Conservation (phyloP, 2,329 filamentous ascomycete genomes). For the Monosporascus sp. region DNA sequence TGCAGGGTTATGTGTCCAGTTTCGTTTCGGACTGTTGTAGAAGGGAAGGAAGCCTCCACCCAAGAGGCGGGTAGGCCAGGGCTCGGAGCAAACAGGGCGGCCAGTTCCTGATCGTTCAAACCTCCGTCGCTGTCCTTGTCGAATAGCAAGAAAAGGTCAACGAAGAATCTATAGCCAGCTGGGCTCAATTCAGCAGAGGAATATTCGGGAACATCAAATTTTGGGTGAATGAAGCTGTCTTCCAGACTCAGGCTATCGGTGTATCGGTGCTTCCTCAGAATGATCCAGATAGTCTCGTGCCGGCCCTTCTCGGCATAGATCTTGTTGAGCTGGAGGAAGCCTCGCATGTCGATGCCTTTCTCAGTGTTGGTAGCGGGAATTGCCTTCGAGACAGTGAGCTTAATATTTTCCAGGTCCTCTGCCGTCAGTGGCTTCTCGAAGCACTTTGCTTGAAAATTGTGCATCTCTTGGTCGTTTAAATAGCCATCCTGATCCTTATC, state of each 20-base stretch:
- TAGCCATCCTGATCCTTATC: conserved; percentile 95
- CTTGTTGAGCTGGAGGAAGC: conserved; percentile 88
- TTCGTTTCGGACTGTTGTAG: conserved; percentile 91
- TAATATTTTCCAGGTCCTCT: conserved; percentile 87
- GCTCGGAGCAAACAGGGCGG: conserved; percentile 85
- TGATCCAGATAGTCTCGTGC: conserved; percentile 98
- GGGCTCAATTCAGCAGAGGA: conserved; percentile 92
- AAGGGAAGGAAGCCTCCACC: conserved; percentile 84
- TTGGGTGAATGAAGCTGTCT: conserved; percentile 86
- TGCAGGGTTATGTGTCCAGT: conserved; percentile 92
- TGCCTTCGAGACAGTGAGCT: conserved; percentile 71
- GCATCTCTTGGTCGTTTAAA: conserved; percentile 83
- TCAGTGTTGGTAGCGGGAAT: conserved; percentile 57
- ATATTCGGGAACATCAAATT: conserved; percentile 88
- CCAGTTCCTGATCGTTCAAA: conserved; percentile 77
- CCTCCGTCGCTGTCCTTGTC: conserved; percentile 98
- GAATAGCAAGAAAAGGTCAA: conserved; percentile 89
- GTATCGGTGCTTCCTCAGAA: conserved; percentile 89
- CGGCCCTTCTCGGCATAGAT: conserved; percentile 95
- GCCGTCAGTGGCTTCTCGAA: conserved; percentile 81
- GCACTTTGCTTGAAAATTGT: conserved; percentile 84
- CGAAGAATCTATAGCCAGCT: conserved; percentile 92
- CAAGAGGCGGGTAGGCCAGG: conserved; percentile 83
- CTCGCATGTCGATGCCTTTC: conserved; percentile 71
- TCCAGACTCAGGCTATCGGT: conserved; percentile 91